Conservation (phyloP, 2,329 filamentous ascomycete species). For the Colletotrichum sp. region DNA sequence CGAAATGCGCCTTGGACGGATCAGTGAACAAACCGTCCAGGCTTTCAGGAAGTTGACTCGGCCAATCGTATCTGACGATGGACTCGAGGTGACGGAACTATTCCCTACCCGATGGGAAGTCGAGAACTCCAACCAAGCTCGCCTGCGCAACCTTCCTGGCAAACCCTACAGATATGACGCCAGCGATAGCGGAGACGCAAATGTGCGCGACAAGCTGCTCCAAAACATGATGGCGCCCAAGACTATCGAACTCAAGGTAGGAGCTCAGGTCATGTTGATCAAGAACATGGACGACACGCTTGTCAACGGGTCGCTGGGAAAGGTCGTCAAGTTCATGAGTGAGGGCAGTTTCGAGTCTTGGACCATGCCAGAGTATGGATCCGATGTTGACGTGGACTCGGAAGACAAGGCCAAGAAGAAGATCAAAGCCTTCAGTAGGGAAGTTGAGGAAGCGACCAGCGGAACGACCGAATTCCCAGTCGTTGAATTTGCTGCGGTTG, state of each 20-base stretch:
- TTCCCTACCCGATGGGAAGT: constrained; percentile 93
- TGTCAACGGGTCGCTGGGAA: constrained; percentile 93
- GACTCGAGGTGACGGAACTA: constrained; percentile 84
- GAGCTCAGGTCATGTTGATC: constrained; percentile 99
- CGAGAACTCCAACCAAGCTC: constrained; percentile 79
- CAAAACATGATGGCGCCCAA: constrained; percentile 93
- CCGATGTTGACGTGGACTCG: constrained; percentile 44
- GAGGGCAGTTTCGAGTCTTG: constrained; percentile 43
- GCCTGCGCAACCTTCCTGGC: constrained; percentile 76
- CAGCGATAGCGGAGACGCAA: constrained; percentile 74
- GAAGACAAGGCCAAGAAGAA: constrained; percentile 59
- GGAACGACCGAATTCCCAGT: constrained; percentile 70
- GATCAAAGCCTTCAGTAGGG: constrained; percentile 54
- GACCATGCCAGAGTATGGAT: constrained; percentile 37
- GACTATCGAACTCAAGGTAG: constrained; percentile 80
- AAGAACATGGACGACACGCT: constrained; percentile 96
- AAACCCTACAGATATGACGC: constrained; percentile 73
- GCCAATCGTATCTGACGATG: constrained; percentile 74
- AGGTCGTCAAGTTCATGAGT: constrained; percentile 78
- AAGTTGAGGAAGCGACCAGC: constrained; percentile 43
- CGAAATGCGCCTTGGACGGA: constrained; percentile 90
- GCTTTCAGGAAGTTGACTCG: constrained; percentile 78
- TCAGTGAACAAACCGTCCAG: constrained; percentile 76
- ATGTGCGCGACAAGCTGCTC: constrained; percentile 77
- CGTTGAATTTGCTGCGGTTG: constrained; percentile 81